Base-by-base conservation (phyloP, 805 yeast genomes). In the Saccharomycopsis fibuligera region DNA sequence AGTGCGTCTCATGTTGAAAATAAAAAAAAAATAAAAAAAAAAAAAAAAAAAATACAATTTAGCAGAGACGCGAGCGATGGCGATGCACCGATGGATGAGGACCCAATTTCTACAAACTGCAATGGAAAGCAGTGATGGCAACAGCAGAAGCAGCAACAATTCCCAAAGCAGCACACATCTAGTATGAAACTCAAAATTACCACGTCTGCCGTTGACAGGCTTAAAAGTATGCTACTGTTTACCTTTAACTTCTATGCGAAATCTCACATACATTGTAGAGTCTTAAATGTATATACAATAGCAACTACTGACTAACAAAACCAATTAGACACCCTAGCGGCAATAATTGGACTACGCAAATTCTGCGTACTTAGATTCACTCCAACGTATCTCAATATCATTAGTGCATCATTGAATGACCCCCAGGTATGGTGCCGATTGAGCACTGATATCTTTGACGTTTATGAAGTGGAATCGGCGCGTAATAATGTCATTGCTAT, bases 401-500 rank as follows among this genome's bases (percentile, higher is more conserved):
- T 81, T 3, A 77, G 81, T 55, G 69, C 74, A 1, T 68, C 75
- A 6, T 55, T 71, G 24, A 68, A 72, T 39, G 83, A 80, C 50
- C 86, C 88, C 2, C 86, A 81, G 53, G 76, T 79, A 2, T 83
- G 88, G 87, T 74, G 83, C 55, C 76, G 75, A 51, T 58, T 83
- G 12, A 67, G 72, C 16, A 68, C 58, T 2, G 63, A 69, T 12
- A 59, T 79, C 35, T 75, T 81, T 67, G 69, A 68, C 54, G 63
- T 68, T 37, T 69, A 75, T 36, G 79, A 76, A 51, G 69, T 79
- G 30, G 72, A 68, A 44, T 75, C 83, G 40, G 56, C 71, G 1
- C 64, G 80, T 23, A 76, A 78, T 31, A 74, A 81, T 57, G 68
- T 72, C 17, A 74, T 84, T 19, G 70, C 74, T 49, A 61, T 84